Evolutionary conservation across 73 alveolate genomes (phyloP).

Genomic region (Tetrahymena thermophila): DNA sequence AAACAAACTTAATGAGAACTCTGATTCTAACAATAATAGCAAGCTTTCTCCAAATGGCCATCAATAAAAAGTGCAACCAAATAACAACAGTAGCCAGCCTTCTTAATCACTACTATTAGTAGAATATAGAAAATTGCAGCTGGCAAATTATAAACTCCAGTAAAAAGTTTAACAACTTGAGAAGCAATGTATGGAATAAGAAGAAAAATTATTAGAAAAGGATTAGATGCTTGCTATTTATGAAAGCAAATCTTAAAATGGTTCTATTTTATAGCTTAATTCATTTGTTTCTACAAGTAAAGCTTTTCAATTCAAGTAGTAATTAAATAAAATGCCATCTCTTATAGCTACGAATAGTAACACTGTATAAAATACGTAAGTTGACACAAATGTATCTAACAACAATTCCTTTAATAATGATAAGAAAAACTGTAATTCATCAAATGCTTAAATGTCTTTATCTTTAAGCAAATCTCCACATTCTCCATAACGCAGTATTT

Average conservation of each 20-base stretch:
- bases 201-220: not conserved
- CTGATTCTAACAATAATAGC: not conserved
- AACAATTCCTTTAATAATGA: not conserved
- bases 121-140: not conserved
- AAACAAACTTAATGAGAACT: not conserved
- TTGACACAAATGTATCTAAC: not conserved
- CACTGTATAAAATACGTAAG: not conserved
- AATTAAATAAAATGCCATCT: not conserved
- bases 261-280: not conserved
- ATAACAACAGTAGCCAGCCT: not conserved
- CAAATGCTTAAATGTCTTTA: not conserved
- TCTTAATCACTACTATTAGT: not conserved
- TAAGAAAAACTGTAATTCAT: not conserved
- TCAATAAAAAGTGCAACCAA: not conserved
- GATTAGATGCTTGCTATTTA: not conserved
- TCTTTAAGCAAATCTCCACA: not conserved
- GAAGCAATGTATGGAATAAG: not conserved
- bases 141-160: not conserved
- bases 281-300: not conserved
- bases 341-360: not conserved
- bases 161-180: not conserved
- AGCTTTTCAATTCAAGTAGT: not conserved
- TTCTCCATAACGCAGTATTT: not conserved
- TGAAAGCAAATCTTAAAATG: not conserved
- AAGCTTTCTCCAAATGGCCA: not conserved